Evolutionary conservation across 1,284 basidiomycete genomes (phyloP).

Genomic region (Trametes hirsuta): DNA sequence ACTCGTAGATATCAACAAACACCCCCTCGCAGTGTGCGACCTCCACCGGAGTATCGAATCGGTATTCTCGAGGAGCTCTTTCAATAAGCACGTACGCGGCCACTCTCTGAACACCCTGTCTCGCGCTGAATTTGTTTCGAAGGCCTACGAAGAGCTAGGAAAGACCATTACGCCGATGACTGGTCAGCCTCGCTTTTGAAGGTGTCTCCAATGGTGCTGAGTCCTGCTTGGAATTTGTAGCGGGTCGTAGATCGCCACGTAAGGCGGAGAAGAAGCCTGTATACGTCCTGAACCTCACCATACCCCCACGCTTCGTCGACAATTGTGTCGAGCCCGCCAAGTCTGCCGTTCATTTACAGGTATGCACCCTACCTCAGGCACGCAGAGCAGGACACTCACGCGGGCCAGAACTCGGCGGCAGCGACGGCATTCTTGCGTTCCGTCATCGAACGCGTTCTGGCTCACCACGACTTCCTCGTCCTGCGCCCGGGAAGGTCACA

Average conservation of each 20-base stretch:
- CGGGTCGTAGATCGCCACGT: conserved; percentile 67
- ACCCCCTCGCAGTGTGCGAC: conserved; percentile 69
- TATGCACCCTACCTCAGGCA: conserved; percentile 33
- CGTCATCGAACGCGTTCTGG: conserved; percentile 67
- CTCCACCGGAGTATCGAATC: conserved; percentile 72
- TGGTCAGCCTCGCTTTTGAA: conserved; percentile 39
- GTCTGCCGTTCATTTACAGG: conserved; percentile 66
- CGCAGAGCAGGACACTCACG: not conserved
- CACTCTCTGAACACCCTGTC: not conserved
- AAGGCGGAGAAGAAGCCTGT: conserved; percentile 78
- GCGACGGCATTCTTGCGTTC: conserved; percentile 60
- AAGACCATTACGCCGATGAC: conserved; percentile 48
- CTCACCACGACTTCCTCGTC: conserved; percentile 61
- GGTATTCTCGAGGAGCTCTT: conserved; percentile 69
- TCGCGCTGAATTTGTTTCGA: not conserved
- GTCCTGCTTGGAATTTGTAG: conserved; percentile 35
- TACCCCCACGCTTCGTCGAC: conserved; percentile 71
- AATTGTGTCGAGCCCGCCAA: conserved; percentile 81
- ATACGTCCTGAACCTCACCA: conserved; percentile 76
- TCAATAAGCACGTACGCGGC: conserved; percentile 62
- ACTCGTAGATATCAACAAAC: conserved; percentile 77
- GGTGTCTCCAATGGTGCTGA: not conserved
- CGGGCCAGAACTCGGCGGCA: conserved; percentile 52
- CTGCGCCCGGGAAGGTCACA: not conserved
- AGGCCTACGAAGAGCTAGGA: conserved; percentile 70